Conservation (phyloP, 805 yeast species). For the Kazachstania africana region DNA sequence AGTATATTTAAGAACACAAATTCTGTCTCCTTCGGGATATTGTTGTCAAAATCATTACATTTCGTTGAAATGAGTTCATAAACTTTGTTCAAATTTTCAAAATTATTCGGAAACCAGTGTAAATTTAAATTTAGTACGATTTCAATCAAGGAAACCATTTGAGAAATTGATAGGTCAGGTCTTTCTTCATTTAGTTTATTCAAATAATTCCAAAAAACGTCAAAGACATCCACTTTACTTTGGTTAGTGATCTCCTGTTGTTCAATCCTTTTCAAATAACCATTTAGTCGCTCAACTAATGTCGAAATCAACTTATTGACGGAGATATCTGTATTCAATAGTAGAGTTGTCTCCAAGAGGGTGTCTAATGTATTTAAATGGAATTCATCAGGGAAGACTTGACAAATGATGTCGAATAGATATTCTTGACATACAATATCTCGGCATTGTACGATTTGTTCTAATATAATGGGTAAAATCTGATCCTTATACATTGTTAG, state of each 20-base stretch:
- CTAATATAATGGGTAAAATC: constrained; percentile 70
- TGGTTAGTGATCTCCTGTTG: constrained; percentile 5
- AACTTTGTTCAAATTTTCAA: constrained; percentile 48
- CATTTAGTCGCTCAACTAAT: constrained; percentile 53
- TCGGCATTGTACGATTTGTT: constrained; percentile 84
- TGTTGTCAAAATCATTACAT: constrained; percentile 25
- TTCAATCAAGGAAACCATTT: constrained; percentile 51
- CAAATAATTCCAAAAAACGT: constrained; percentile 56
- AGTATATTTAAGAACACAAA: constrained; percentile 12
- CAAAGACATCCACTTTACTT: constrained; percentile 32
- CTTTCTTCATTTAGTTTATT: constrained; percentile 41
- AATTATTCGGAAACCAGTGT: constrained; percentile 52
- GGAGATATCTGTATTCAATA: constrained; percentile 60
- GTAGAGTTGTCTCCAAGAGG: constrained; percentile 52
- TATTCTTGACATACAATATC: constrained; percentile 91
- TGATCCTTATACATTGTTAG: constrained; percentile 32
- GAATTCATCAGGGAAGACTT: constrained; percentile 89
- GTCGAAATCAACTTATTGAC: constrained; percentile 55
- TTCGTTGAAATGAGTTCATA: constrained; percentile 40
- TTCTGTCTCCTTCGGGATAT: constrained; percentile 10
- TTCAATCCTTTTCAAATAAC: constrained; percentile 7
- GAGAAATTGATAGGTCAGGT: constrained; percentile 57
- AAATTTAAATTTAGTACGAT: constrained; percentile 55
- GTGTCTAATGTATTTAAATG: constrained; percentile 64
- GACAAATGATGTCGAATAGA: constrained; percentile 79